Conservation (phyloP, 805 yeast species). For the Candida quercuum region DNA sequence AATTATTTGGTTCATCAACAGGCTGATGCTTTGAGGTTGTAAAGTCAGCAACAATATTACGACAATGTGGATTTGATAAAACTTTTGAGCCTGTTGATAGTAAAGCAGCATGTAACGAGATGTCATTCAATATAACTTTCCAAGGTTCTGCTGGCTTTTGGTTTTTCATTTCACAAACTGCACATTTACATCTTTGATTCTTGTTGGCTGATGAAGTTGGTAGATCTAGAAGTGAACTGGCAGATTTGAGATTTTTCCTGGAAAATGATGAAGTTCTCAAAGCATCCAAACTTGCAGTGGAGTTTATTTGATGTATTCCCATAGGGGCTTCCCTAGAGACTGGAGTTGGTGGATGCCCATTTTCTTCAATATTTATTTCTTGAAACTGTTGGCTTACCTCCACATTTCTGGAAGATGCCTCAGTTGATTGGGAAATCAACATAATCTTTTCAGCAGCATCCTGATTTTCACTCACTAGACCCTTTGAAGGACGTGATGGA, state of each 20-base stretch:
- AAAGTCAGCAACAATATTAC: constrained; percentile 19
- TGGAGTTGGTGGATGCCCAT: too few relatives aligned
- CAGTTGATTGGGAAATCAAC: constrained; percentile 10
- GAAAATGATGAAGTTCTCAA: constrained; percentile 9
- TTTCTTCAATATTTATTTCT: too few relatives aligned
- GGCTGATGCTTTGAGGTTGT: constrained; percentile 18
- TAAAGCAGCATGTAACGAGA: constrained; percentile 34
- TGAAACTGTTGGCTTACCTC: neutral
- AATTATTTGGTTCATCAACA: neutral
- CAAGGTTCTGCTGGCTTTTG: constrained; percentile 18
- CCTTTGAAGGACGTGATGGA: neutral
- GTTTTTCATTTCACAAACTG: constrained; percentile 2
- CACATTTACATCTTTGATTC: constrained; percentile 3
- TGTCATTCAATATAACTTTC: constrained; percentile 30
- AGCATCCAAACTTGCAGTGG: neutral
- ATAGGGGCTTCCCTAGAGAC: too few relatives aligned
- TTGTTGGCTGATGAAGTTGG: constrained; percentile 2
- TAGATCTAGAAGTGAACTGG: constrained; percentile 3
- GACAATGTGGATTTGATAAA: neutral
- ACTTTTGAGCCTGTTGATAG: constrained; percentile 28
- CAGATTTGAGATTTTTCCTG: constrained; percentile 5
- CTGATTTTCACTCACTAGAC: neutral
- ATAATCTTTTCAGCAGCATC: constrained; percentile 6
- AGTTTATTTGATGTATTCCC: neutral
- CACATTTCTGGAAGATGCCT: neutral